Evolutionary conservation across 352 stramenopile species (phyloP).

Genomic region (Phytophthora rubi): DNA sequence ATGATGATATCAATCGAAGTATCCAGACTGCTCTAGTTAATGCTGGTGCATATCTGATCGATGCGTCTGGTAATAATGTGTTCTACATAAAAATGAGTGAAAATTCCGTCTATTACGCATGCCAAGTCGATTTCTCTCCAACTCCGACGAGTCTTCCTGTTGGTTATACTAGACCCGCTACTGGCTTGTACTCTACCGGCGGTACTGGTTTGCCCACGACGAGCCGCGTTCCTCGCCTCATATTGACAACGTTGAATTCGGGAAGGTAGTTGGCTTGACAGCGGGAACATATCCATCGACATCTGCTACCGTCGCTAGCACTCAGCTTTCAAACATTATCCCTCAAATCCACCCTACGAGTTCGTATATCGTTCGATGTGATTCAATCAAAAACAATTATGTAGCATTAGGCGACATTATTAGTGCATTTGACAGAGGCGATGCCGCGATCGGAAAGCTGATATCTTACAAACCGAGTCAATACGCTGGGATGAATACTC

Average conservation of each 20-base stretch:
- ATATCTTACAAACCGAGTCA: too few species aligned
- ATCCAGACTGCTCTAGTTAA: slow-evolving; percentile 17
- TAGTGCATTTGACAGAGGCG: too few species aligned
- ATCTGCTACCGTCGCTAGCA: slow-evolving; percentile 2
- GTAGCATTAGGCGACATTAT: slow-evolving; percentile 23
- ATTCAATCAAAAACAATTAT: slow-evolving; percentile 32
- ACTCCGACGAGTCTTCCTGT: slow-evolving; percentile 6
- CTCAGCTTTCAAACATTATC: neutral
- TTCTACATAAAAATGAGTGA: slow-evolving; percentile 17
- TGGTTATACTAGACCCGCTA: slow-evolving; percentile 6
- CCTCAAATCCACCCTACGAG: slow-evolving; percentile 14
- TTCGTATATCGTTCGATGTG: slow-evolving; percentile 25
- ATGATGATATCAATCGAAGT: slow-evolving; percentile 11
- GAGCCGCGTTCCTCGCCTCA: slow-evolving; percentile 3
- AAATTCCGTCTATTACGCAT: slow-evolving; percentile 14
- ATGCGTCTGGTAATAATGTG: slow-evolving; percentile 5
- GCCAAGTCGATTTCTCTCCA: slow-evolving; percentile 7
- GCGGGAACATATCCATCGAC: slow-evolving; percentile 14
- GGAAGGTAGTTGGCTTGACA: slow-evolving; percentile 14
- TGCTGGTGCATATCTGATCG: slow-evolving; percentile 14
- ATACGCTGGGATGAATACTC: slow-evolving; percentile 18
- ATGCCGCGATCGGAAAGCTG: too few species aligned
- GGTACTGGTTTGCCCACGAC: slow-evolving; percentile 27
- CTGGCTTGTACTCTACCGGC: slow-evolving; percentile 3
- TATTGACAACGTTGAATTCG: slow-evolving; percentile 29